A percentile compares a stretch with the other conserved stretches of the same genome.
Evolutionary conservation across 177 flowering plant genomes (phyloP).

Genomic region (Tripterygium wilfordii): DNA sequence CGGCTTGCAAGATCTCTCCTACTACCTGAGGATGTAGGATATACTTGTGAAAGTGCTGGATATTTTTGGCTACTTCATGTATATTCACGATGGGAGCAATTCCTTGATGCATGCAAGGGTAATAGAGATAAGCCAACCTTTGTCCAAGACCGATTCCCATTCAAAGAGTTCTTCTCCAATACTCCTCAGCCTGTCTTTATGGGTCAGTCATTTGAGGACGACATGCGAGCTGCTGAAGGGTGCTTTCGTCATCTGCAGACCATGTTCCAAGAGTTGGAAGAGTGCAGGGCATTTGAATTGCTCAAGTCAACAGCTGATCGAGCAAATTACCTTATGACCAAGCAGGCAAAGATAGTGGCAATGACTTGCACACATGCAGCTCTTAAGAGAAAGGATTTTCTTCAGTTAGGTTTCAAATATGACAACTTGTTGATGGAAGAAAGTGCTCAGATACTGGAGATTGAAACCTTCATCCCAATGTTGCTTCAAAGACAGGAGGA

Average conservation of each 20-base stretch:
- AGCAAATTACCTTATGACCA: constrained; percentile 95
- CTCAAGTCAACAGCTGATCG: constrained; percentile 96
- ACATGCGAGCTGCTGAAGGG: constrained; percentile 92
- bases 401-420: constrained; percentile 87
- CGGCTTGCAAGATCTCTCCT: constrained; percentile 90
- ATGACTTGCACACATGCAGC: constrained; percentile 99
- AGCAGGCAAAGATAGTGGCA: constrained; percentile 98
- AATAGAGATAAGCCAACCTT: constrained; percentile 70
- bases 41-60: constrained; percentile 99
- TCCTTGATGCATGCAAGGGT: constrained; percentile 69
- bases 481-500: constrained; percentile 97
- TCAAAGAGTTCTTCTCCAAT: constrained; percentile 76
- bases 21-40: constrained; percentile 94
- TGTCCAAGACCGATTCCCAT: constrained; percentile 84
- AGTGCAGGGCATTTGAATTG: constrained; percentile 96
- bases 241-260: constrained; percentile 91
- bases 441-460: constrained; percentile 97
- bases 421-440: constrained; percentile 99
- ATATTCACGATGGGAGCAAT: constrained; percentile 97
- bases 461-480: constrained; percentile 98
- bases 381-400: constrained; percentile 92
- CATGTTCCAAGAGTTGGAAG: constrained; percentile 95
- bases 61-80: constrained; percentile 98
- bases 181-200: constrained; percentile 74
- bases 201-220: constrained; percentile 81